A percentile compares a stretch with the other conserved stretches of the same genome.
Evolutionary conservation across 768 basidiomycete genomes (phyloP).

Genomic region (Termitomyces sp.): DNA sequence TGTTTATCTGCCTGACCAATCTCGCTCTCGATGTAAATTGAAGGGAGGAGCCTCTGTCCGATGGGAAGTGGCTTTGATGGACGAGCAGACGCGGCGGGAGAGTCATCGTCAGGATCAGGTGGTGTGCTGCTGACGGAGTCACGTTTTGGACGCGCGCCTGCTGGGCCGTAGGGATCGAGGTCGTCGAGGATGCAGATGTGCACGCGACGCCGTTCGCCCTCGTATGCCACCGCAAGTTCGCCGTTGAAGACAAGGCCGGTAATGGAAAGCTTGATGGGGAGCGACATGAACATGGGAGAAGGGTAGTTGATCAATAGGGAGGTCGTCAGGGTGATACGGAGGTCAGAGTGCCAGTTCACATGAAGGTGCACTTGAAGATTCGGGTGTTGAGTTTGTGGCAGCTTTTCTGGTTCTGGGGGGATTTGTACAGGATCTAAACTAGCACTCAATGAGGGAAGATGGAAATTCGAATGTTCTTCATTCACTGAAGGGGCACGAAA

Average conservation of each 20-base stretch:
- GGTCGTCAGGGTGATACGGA: conserved; percentile 85
- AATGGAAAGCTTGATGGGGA: conserved; percentile 92
- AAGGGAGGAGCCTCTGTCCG: conserved; percentile 79
- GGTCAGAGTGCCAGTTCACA: conserved; percentile 81
- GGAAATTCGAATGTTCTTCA: conserved; percentile 4
- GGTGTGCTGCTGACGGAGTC: conserved; percentile 43
- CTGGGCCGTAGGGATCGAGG: conserved; percentile 78
- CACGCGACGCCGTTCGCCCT: conserved; percentile 73
- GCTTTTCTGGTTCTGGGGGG: conserved; percentile 4
- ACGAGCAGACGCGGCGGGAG: conserved; percentile 31
- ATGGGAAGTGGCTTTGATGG: conserved; percentile 67
- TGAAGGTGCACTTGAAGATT: conserved; percentile 89
- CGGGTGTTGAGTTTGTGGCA: conserved; percentile 26
- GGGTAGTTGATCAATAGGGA: conserved; percentile 97
- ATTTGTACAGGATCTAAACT: conserved; percentile 16
- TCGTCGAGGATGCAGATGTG: conserved; percentile 90
- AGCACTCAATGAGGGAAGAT: neutral
- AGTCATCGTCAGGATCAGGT: conserved; percentile 60
- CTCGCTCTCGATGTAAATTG: conserved; percentile 92
- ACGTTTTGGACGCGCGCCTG: conserved; percentile 47
- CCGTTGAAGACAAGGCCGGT: conserved; percentile 84
- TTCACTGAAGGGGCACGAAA: conserved; percentile 17
- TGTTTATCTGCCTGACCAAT: conserved; percentile 96
- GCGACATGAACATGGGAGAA: conserved; percentile 91
- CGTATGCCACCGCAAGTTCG: conserved; percentile 88